Percentiles rank a stretch among this genome's conserved stretches.
phyloP scores from a whole-genome alignment of 2,329 filamentous ascomycete species.

The Aaosphaeria pasadenensis region DNA sequence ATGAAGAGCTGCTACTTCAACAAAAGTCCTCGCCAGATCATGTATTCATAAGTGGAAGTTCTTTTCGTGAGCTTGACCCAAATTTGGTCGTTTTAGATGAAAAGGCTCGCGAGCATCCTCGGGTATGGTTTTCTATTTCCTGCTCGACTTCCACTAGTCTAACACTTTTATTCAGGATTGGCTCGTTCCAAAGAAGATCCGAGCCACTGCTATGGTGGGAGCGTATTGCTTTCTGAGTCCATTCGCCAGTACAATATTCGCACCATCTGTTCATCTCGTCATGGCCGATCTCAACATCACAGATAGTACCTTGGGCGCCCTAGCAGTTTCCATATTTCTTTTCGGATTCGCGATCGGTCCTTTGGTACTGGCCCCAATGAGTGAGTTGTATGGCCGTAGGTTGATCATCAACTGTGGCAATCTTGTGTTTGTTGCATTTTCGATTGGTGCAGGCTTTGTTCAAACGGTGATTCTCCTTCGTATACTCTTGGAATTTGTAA shows the following conservation, averaged over 20 bases:
- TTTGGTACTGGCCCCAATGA: conserved; percentile 23
- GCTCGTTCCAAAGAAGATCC: conserved; percentile 5
- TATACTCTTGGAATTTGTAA: too few species aligned
- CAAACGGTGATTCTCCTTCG: conserved; percentile 2
- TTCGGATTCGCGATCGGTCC: conserved; percentile 27
- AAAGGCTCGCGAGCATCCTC: conserved; percentile 4
- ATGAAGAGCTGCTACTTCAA: conserved; percentile 4
- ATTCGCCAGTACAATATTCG: conserved; percentile 20
- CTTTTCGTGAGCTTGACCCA: conserved; percentile 4
- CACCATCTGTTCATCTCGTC: conserved; percentile 19
- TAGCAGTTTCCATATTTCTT: conserved; percentile 27
- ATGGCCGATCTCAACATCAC: conserved; percentile 18
- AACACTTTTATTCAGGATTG: conserved; percentile 1
- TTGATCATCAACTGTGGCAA: conserved; percentile 19
- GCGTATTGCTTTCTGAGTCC: conserved; percentile 8
- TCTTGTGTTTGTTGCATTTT: conserved; percentile 19
- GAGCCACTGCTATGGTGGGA: conserved; percentile 5
- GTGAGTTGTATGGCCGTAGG: conserved; percentile 20
- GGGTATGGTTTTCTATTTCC: conserved; percentile 1
- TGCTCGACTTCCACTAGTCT: neutral
- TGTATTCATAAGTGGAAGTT: conserved; percentile 6
- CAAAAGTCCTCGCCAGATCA: conserved; percentile 4
- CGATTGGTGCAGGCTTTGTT: conserved; percentile 22
- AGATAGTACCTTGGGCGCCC: conserved; percentile 8
- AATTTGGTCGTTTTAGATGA: conserved; percentile 6